These are phyloP conservation scores for Cinnamomum chago DNA, from an alignment of 164 flowering plant species.

Conservation along the genomic window DNA sequence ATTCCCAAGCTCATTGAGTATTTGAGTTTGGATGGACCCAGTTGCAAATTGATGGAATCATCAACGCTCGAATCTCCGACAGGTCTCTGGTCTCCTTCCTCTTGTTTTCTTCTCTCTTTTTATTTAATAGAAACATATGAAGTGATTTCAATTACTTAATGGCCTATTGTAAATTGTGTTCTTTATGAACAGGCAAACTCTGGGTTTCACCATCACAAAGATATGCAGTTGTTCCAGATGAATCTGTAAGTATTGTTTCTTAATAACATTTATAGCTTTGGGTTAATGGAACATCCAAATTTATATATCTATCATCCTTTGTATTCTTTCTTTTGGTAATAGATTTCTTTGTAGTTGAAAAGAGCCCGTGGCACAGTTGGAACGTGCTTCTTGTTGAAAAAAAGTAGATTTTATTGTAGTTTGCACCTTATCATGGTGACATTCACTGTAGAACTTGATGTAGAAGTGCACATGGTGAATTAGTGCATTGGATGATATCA, in stretches of 20 bases:
- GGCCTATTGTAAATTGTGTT: not conserved
- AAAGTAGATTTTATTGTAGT: not conserved
- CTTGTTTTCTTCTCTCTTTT: not conserved
- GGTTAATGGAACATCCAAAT: not conserved
- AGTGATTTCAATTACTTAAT: not conserved
- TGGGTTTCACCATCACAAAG: constrained; percentile 74
- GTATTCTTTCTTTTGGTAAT: too few relatives aligned
- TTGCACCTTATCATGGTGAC: not conserved
- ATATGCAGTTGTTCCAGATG: constrained; percentile 97
- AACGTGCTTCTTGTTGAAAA: not conserved
- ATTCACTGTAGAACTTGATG: not conserved
- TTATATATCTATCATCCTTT: not conserved
- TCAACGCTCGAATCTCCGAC: constrained; percentile 54
- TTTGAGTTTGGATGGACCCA: constrained; percentile 80
- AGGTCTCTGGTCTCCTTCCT: constrained; percentile 32
- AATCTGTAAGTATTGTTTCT: constrained; percentile 46
- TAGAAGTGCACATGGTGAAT: not conserved
- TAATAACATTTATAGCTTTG: not conserved
- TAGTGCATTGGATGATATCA: not conserved
- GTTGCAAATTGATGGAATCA: constrained; percentile 58
- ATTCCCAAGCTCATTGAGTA: constrained; percentile 69
- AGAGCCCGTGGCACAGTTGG: too few relatives aligned
- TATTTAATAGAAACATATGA: not conserved
- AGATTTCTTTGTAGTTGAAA: too few relatives aligned
- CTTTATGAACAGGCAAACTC: constrained; percentile 47